Evolutionary conservation across 2,329 filamentous ascomycete species (phyloP).

Genomic region (Exophiala sideris): DNA sequence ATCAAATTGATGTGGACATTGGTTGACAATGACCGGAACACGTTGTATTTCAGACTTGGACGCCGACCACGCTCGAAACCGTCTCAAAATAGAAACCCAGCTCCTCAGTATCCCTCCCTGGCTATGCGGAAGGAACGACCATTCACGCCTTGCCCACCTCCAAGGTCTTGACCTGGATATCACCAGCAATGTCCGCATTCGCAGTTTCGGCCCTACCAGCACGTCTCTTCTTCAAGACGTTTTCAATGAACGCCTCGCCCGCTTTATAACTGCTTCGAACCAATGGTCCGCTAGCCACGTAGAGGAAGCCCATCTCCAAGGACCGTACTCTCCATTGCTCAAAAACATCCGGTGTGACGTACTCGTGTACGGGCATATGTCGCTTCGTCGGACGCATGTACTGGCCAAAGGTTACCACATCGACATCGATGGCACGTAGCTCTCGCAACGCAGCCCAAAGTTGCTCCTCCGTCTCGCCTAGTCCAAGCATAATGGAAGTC

Average conservation of each 20-base stretch:
- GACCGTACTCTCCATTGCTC: conserved; percentile 88
- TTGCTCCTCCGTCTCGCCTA: conserved; percentile 88
- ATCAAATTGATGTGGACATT: neutral
- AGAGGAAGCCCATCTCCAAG: conserved; percentile 92
- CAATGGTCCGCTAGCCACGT: conserved; percentile 88
- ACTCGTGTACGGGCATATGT: conserved; percentile 95
- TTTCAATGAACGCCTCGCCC: conserved; percentile 97
- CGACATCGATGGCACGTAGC: conserved; percentile 74
- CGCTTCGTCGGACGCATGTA: conserved; percentile 99
- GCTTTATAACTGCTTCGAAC: conserved; percentile 97
- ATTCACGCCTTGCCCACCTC: conserved; percentile 6
- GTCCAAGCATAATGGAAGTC: conserved; percentile 93
- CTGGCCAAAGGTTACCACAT: conserved; percentile 98
- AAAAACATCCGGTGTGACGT: conserved; percentile 86
- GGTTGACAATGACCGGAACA: conserved; percentile 12
- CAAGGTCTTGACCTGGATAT: conserved; percentile 12
- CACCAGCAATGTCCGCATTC: conserved; percentile 28
- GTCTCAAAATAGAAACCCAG: neutral
- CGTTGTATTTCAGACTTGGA: neutral
- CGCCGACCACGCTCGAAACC: neutral
- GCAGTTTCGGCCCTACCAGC: conserved; percentile 31
- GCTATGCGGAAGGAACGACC: neutral
- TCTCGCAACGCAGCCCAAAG: conserved; percentile 75
- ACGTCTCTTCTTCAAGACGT: conserved; percentile 80
- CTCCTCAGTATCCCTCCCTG: too few species aligned